Evolutionary conservation across 352 stramenopile genomes (phyloP).

Genomic region (Globisporangium spiculum): DNA sequence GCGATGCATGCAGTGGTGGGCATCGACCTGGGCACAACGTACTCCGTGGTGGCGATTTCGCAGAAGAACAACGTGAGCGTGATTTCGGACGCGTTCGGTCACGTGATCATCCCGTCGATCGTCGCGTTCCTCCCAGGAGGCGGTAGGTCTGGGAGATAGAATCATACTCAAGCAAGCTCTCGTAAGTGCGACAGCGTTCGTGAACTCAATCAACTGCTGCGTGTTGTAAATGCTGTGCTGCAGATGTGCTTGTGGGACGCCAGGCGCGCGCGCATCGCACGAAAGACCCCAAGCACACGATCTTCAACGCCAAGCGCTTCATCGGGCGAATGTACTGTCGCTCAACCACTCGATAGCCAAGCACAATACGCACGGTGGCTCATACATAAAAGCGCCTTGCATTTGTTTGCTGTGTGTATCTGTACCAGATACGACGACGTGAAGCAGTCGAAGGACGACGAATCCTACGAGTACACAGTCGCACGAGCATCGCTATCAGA

Average conservation of each 20-base stretch:
- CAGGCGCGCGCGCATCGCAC: conserved; percentile 43
- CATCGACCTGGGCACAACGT: conserved; percentile 76
- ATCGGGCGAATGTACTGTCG: conserved; percentile 42
- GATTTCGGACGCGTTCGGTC: conserved; percentile 45
- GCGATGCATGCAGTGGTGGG: conserved; percentile 42
- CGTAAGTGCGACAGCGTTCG: too few species aligned
- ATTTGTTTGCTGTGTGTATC: background rate
- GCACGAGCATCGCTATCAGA: conserved; percentile 10
- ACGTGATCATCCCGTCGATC: conserved; percentile 60
- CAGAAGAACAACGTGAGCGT: conserved; percentile 64
- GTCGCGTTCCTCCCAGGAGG: conserved; percentile 55
- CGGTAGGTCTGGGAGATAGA: conserved; percentile 20
- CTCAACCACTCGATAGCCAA: background rate
- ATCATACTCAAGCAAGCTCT: too few species aligned
- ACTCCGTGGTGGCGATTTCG: conserved; percentile 70
- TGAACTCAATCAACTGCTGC: background rate
- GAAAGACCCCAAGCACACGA: conserved; percentile 54
- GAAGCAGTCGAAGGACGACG: conserved; percentile 16
- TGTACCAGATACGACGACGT: conserved; percentile 29
- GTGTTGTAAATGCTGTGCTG: background rate
- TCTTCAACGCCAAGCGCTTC: conserved; percentile 80
- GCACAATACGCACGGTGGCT: background rate
- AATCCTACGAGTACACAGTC: conserved; percentile 51
- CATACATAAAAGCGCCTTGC: background rate
- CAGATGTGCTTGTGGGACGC: conserved; percentile 48